A percentile compares a stretch with the other conserved stretches of the same genome.
These are phyloP conservation scores for Trichosporon faecale DNA, from an alignment of 1,284 basidiomycete species.

Conservation along the genomic window DNA sequence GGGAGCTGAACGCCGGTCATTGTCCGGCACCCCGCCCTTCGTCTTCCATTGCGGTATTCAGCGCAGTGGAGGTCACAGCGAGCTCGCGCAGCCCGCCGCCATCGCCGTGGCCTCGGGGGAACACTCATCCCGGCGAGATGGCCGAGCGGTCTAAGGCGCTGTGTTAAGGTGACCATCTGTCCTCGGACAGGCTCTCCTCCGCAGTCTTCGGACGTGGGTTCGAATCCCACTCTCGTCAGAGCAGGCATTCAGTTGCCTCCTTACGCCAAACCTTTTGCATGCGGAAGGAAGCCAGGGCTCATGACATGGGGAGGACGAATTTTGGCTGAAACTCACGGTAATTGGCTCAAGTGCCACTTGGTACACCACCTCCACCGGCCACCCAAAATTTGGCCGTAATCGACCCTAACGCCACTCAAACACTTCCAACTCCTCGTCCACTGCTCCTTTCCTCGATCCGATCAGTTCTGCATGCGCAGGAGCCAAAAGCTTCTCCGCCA, in stretches of 20 bases:
- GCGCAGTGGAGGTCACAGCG: no score
- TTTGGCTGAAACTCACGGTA: not conserved
- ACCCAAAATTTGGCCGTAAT: not conserved
- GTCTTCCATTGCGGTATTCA: no score
- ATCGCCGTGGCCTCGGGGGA: not conserved
- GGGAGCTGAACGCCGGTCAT: no score
- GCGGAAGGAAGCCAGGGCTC: not conserved
- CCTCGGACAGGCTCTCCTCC: not conserved
- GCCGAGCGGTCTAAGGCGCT: slow-evolving; percentile 24
- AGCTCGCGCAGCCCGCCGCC: not conserved
- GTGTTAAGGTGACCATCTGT: slow-evolving; percentile 17
- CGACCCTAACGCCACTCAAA: not conserved
- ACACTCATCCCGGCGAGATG: slow-evolving; percentile 17
- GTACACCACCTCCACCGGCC: not conserved
- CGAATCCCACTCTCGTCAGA: slow-evolving; percentile 3
- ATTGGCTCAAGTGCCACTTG: not conserved
- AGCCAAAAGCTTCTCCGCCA: slow-evolving; percentile 6
- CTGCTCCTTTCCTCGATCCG: not conserved
- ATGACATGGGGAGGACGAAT: not conserved
- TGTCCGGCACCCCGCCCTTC: no score
- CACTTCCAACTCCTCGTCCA: not conserved
- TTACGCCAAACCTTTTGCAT: not conserved
- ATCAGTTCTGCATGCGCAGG: not conserved
- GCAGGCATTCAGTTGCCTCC: not conserved
- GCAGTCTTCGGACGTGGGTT: slow-evolving; percentile 3